Conservation (phyloP, 2,329 filamentous ascomycete genomes). For the Pseudocercospora vitis region DNA sequence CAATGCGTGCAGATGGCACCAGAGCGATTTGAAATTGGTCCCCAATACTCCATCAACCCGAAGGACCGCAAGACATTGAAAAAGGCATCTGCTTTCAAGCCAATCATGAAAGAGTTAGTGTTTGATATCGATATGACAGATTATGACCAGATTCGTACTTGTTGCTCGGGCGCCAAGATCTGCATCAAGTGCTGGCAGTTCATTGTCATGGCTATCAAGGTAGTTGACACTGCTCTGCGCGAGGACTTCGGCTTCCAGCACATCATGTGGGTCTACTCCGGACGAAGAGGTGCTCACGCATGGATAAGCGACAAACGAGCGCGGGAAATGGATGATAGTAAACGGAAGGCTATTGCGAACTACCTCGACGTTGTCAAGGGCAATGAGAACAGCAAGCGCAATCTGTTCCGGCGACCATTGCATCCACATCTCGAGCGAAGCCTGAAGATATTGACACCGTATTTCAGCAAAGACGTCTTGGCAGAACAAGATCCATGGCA, state of each 20-base stretch:
- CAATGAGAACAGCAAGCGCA: conserved; percentile 77
- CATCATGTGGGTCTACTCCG: conserved; percentile 98
- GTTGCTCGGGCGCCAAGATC: conserved; percentile 90
- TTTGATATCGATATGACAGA: conserved; percentile 99
- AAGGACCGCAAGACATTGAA: conserved; percentile 86
- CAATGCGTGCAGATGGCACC: conserved; percentile 86
- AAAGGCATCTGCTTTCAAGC: conserved; percentile 78
- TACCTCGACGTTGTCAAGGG: conserved; percentile 91
- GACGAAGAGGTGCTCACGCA: conserved; percentile 91
- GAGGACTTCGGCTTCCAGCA: conserved; percentile 97
- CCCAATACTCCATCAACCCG: conserved; percentile 93
- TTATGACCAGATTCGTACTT: conserved; percentile 95
- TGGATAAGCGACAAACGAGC: conserved; percentile 95
- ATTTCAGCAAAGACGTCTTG: conserved; percentile 83
- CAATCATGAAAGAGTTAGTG: conserved; percentile 88
- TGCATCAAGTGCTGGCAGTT: conserved; percentile 95
- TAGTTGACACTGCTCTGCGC: conserved; percentile 79
- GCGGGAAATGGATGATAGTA: conserved; percentile 79
- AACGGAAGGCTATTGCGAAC: conserved; percentile 77
- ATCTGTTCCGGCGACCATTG: conserved; percentile 78
- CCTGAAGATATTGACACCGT: conserved; percentile 75
- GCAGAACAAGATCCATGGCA: conserved; percentile 83
- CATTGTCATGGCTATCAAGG: conserved; percentile 96
- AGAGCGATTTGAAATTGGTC: conserved; percentile 95
- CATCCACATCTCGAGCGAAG: conserved; percentile 89